Evolutionary conservation across 768 basidiomycete species (phyloP), one percentile per base, ranked within the genome.

Genomic region (Cyathus striatus): DNA sequence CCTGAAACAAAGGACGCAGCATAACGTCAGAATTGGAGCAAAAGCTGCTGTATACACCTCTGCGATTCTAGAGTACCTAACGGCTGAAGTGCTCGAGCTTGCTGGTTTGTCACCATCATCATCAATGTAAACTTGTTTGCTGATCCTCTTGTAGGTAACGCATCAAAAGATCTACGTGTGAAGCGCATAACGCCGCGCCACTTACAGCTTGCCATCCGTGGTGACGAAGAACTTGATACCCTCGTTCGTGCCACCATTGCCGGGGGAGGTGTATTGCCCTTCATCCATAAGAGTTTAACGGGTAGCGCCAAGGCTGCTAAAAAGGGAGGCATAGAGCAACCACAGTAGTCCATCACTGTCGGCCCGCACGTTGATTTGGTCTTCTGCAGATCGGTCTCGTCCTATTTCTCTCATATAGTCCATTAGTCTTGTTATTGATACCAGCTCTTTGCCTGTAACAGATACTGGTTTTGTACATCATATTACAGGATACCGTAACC

Each of bases 151-250:
- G 13, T 47, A 94, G 93, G 94, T 18, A 97, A 97, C 62, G 94
- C 94, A 22, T 95, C 93, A 2, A 95, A 96, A 59, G 94, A 98
- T 69, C 77, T 96, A n/a, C 81, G 87, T 39, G 92, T 95, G 37
- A 97, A 96, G 64, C 90, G 94, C 63, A 94, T 98, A 60, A 95
- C 91, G 0, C 94, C 94, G 14, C 85, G 94, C 53, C 94, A 98
- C 67, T 64, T 97, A 50, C 94, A 96, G 62, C 80, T 96, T 22
- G 94, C 94, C 21, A 97, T 98, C 50, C 86, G 93, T 47, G 94
- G 94, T 24, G 94, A 98, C 62, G 93, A 96, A 63, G 94, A 97
- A 58, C 83, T 97, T n/a, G 94, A 97, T 60, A 86, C 81, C 14
- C 81, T 98, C 46, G 92, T 98, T 22, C 81, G 84, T 42, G 94